Evolutionary conservation across 2,329 filamentous ascomycete genomes (phyloP).

Genomic region (Alternaria solani): DNA sequence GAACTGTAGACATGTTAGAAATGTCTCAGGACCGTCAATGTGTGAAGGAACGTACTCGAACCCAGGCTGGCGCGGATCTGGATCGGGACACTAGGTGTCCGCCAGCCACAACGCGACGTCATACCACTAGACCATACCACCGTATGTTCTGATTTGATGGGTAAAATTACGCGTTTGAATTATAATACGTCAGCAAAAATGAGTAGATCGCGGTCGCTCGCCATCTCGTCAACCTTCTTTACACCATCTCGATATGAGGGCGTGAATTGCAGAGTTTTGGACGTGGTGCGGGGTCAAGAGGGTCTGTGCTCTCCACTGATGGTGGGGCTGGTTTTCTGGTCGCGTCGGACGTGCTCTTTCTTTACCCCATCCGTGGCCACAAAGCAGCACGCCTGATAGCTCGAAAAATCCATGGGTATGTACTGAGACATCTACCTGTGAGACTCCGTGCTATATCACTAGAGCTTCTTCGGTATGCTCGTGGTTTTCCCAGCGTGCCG

Average conservation of each 20-base stretch:
- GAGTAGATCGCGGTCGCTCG: background rate
- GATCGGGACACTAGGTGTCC: slow-evolving; percentile 32
- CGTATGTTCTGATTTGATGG: too few relatives aligned
- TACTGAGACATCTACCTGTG: background rate
- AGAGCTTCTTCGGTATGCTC: background rate
- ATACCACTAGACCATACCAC: slow-evolving; percentile 52
- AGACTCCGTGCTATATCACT: background rate
- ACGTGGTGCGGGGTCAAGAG: slow-evolving; percentile 12
- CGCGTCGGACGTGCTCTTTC: slow-evolving; percentile 7
- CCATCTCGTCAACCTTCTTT: background rate
- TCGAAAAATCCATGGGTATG: slow-evolving; percentile 24
- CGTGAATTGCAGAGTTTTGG: background rate
- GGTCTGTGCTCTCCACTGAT: slow-evolving; percentile 28
- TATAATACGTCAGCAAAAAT: too few relatives aligned
- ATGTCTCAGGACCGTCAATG: slow-evolving; percentile 28
- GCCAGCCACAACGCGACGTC: slow-evolving; percentile 52
- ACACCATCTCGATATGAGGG: background rate
- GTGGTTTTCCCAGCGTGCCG: background rate
- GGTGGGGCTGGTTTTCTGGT: slow-evolving; percentile 16
- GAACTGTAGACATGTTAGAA: slow-evolving; percentile 40
- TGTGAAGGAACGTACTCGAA: slow-evolving; percentile 40
- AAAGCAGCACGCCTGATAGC: background rate
- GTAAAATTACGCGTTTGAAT: too few relatives aligned
- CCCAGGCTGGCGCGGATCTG: slow-evolving; percentile 50
- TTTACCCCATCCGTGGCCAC: slow-evolving; percentile 11